phyloP scores from a whole-genome alignment of 352 stramenopile genomes.

The Phytophthora crassamura region DNA sequence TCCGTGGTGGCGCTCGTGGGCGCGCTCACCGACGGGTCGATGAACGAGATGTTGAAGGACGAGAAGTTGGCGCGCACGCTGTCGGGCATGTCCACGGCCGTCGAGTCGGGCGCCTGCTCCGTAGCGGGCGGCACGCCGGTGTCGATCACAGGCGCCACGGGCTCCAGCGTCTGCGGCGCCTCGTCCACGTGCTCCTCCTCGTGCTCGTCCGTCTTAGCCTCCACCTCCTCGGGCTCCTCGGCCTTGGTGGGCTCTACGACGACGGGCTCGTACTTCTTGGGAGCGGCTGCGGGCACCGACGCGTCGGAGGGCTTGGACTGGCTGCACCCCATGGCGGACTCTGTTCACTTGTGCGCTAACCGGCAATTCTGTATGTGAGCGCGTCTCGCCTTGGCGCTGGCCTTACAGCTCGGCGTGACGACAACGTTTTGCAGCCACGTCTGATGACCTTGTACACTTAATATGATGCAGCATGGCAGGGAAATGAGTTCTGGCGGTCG shows the following conservation, averaged over 20 bases:
- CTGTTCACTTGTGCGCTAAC: slow-evolving; percentile 5
- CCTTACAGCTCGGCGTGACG: slow-evolving; percentile 19
- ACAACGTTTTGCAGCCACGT: slow-evolving; percentile 16
- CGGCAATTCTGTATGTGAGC: slow-evolving; percentile 19
- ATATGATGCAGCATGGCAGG: neutral
- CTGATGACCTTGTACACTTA: neutral
- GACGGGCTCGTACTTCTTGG: slow-evolving; percentile 2
- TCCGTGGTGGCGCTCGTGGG: slow-evolving; percentile 42
- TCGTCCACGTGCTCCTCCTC: slow-evolving; percentile 37
- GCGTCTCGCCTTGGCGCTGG: neutral
- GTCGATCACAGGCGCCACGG: slow-evolving; percentile 20
- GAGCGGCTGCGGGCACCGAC: neutral
- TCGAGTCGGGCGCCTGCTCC: slow-evolving; percentile 24
- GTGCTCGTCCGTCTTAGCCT: slow-evolving; percentile 11
- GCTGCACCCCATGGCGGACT: slow-evolving; percentile 42
- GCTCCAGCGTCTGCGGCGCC: slow-evolving; percentile 28
- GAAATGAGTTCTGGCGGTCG: slow-evolving; percentile 6
- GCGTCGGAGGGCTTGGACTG: slow-evolving; percentile 48
- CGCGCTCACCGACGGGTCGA: slow-evolving; percentile 50
- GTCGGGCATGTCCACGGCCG: slow-evolving; percentile 45
- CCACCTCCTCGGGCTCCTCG: slow-evolving; percentile 6
- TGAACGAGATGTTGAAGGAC: slow-evolving; percentile 64
- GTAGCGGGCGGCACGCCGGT: slow-evolving; percentile 8
- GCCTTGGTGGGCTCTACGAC: slow-evolving; percentile 19
- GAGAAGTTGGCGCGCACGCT: slow-evolving; percentile 60